Conservation (phyloP, 768 basidiomycete genomes). For the Phanerodontia chrysosporium region DNA sequence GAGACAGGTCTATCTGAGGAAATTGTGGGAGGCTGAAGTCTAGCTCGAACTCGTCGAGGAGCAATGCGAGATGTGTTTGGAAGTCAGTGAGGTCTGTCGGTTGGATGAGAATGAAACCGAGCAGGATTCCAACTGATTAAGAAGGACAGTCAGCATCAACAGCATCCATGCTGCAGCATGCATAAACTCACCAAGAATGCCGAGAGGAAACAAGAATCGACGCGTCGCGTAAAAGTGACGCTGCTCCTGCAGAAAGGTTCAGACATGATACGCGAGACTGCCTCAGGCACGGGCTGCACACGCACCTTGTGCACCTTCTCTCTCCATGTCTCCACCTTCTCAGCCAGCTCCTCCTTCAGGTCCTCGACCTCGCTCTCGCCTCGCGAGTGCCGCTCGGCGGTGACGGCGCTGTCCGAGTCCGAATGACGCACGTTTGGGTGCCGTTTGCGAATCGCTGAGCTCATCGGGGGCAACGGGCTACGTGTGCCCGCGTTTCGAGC, state of each 20-base stretch:
- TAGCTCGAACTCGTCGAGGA: conserved; percentile 71
- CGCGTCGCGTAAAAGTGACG: conserved; percentile 31
- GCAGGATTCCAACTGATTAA: conserved; percentile 53
- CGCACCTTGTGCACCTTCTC: conserved; percentile 24
- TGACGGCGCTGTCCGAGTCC: conserved; percentile 7
- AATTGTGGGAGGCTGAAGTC: conserved; percentile 47
- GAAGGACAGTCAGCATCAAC: not conserved
- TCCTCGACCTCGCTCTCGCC: conserved; percentile 8
- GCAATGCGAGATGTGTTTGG: conserved; percentile 59
- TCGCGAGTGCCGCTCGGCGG: not conserved
- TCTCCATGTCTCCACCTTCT: conserved; percentile 22
- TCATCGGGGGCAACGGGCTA: not conserved
- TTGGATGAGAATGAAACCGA: conserved; percentile 64
- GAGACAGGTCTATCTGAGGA: conserved; percentile 61
- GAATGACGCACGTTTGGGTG: not conserved
- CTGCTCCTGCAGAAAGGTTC: conserved; percentile 6
- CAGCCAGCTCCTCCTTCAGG: conserved; percentile 18
- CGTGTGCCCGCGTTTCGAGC: not conserved
- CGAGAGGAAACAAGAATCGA: conserved; percentile 68
- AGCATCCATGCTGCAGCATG: not conserved
- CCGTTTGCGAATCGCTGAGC: conserved; percentile 1
- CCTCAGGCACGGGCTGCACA: not conserved
- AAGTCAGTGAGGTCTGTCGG: conserved; percentile 64
- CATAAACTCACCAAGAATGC: conserved; percentile 50
- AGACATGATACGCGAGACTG: not conserved